Conservation (phyloP, 2,329 filamentous ascomycete species). For the Fusarium nanum region DNA sequence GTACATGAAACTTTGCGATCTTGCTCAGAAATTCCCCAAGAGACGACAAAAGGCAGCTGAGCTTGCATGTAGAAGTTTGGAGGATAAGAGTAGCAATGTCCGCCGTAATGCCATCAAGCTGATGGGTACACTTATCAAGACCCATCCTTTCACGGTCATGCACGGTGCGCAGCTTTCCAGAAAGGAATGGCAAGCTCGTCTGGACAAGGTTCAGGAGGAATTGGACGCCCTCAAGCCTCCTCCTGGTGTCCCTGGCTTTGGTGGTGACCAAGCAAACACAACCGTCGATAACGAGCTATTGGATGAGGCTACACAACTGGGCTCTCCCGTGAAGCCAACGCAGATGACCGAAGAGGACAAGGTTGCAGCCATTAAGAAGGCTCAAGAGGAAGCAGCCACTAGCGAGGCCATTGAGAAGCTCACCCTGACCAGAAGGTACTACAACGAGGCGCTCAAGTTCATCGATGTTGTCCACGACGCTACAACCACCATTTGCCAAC, state of each 20-base stretch:
- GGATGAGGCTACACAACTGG: slow-evolving; percentile 88
- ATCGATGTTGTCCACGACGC: slow-evolving; percentile 90
- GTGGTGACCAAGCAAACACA: slow-evolving; percentile 72
- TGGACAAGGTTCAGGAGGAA: slow-evolving; percentile 86
- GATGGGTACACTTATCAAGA: slow-evolving; percentile 87
- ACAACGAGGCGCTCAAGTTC: slow-evolving; percentile 91
- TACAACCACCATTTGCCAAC: slow-evolving; percentile 82
- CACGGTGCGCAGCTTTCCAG: slow-evolving; percentile 87
- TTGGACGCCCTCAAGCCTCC: slow-evolving; percentile 85
- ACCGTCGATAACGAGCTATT: slow-evolving; percentile 82
- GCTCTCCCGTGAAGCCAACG: slow-evolving; percentile 72
- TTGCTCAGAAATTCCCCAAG: slow-evolving; percentile 97
- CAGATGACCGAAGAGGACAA: slow-evolving; percentile 85
- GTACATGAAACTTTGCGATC: slow-evolving; percentile 88
- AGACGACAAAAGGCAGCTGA: slow-evolving; percentile 88
- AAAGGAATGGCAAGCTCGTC: slow-evolving; percentile 85
- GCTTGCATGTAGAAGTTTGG: slow-evolving; percentile 86
- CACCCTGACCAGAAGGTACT: slow-evolving; percentile 89
- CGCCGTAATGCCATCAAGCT: slow-evolving; percentile 95
- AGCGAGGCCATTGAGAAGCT: slow-evolving; percentile 89
- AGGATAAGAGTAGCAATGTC: slow-evolving; percentile 99
- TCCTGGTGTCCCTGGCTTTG: slow-evolving; percentile 71
- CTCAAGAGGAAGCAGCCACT: slow-evolving; percentile 86
- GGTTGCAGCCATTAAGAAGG: slow-evolving; percentile 78
- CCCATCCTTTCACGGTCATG: slow-evolving; percentile 92